Conservation (phyloP, 805 yeast species). For the Starmerella powellii region DNA sequence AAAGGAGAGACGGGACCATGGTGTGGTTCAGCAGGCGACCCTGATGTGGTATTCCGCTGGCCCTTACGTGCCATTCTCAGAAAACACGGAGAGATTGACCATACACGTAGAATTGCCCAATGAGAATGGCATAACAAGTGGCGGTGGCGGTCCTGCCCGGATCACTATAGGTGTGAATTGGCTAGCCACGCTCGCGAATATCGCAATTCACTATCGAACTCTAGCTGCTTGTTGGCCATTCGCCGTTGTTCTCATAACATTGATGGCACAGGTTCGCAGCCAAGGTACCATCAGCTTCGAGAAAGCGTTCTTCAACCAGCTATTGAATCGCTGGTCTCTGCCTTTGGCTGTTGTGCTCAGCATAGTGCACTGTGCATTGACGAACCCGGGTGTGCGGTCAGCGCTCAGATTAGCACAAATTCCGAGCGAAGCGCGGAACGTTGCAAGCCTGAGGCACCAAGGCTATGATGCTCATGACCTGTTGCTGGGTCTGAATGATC, state of each 20-base stretch:
- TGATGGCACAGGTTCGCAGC: neutral
- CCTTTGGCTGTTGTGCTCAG: slow-evolving; percentile 22
- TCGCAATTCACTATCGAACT: slow-evolving; percentile 67
- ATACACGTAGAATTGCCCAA: neutral
- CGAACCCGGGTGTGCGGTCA: slow-evolving; percentile 14
- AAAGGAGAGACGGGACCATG: slow-evolving; percentile 21
- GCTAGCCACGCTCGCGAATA: slow-evolving; percentile 48
- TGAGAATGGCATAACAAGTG: neutral
- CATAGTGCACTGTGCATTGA: slow-evolving; percentile 27
- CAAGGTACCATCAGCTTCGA: slow-evolving; percentile 30
- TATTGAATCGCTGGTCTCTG: neutral
- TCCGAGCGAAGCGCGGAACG: slow-evolving; percentile 24
- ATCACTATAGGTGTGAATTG: slow-evolving; percentile 34
- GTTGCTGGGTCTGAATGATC: slow-evolving; percentile 20
- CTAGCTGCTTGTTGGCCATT: slow-evolving; percentile 42
- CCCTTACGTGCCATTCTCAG: slow-evolving; percentile 21
- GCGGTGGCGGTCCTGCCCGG: no score
- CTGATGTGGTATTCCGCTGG: slow-evolving; percentile 24
- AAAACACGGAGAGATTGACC: neutral
- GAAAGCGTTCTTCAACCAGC: neutral
- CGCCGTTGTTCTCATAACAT: slow-evolving; percentile 33
- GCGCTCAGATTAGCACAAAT: slow-evolving; percentile 21
- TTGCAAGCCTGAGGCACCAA: slow-evolving; percentile 17
- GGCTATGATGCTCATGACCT: slow-evolving; percentile 21
- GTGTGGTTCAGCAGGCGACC: slow-evolving; percentile 3